phyloP scores from a whole-genome alignment of 2,329 filamentous ascomycete species.

The Trichoderma sp. region DNA sequence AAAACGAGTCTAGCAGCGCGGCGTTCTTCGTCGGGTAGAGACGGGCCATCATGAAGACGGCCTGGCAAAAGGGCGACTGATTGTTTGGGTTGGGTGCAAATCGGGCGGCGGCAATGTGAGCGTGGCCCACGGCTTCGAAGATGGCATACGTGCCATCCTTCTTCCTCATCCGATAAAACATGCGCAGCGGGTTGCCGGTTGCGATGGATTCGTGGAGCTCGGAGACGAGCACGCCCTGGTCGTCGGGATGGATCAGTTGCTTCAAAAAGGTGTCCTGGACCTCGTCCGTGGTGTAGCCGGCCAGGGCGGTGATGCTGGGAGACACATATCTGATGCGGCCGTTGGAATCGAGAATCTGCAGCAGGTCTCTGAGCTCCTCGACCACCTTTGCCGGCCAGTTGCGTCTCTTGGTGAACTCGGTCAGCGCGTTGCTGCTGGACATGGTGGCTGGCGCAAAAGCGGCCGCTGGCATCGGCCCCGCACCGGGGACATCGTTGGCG shows the following conservation, averaged over 20 bases:
- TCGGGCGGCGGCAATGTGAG: constrained; percentile 73
- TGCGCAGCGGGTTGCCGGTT: constrained; percentile 71
- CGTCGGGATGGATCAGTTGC: constrained; percentile 82
- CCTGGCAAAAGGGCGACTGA: constrained; percentile 70
- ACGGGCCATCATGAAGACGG: constrained; percentile 89
- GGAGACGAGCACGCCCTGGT: constrained; percentile 75
- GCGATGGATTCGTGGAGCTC: constrained; percentile 89
- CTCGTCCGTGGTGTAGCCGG: constrained; percentile 69
- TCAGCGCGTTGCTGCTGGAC: constrained; percentile 40
- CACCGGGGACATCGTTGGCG: constrained; percentile 40
- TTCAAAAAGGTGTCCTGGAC: constrained; percentile 72
- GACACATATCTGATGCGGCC: constrained; percentile 85
- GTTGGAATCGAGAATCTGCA: constrained; percentile 82
- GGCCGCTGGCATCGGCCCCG: constrained; percentile 41
- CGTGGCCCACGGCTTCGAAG: constrained; percentile 89
- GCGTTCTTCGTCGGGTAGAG: constrained; percentile 89
- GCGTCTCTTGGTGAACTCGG: constrained; percentile 58
- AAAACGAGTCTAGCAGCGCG: constrained; percentile 80
- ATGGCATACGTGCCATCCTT: constrained; percentile 71
- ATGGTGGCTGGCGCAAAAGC: constrained; percentile 35
- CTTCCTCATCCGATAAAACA: constrained; percentile 83
- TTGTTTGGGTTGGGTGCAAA: constrained; percentile 61
- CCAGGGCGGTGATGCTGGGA: constrained; percentile 69
- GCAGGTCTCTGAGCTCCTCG: constrained; percentile 82
- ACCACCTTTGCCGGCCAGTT: constrained; percentile 88